Base-by-base conservation (phyloP, 495 filamentous ascomycete genomes). In the Hypomontagnella monticulosa region DNA sequence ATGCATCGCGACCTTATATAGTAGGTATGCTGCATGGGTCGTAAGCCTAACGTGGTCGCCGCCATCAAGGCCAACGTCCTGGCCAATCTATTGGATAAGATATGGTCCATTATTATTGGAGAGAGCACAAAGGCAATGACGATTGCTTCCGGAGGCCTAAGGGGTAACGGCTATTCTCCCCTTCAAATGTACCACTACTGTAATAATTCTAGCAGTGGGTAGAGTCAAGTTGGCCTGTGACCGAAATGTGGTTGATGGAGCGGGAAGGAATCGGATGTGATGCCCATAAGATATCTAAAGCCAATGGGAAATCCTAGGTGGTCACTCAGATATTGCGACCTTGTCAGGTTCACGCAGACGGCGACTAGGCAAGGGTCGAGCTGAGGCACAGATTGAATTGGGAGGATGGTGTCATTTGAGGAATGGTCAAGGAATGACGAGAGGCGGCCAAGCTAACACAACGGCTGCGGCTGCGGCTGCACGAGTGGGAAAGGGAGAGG, bases 11-110 rank as follows among this genome's bases (percentile, higher is more conserved):
- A 52, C 55, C 54, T 52, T 38, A 65, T 44, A 36, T 20, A 38
- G 44, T 60, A 57, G 41, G 52, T 47, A 65, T 54, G 62, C 62
- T 15, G 62, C 41, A 49, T 65, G 48, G 47, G 55, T 20, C 38
- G 49, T 65, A 56, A 66, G 57, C 63, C 63, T 38, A 66, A 61
- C 56, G 20, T 46, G 50, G 51, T 32, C 50, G 41, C 43, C 20
- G 32, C 38, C 18, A 16, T 61, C 48, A 30, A 56, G 50, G 44
- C 34, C 51, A 18, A 46, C 40, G 30, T 38, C 15, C 32, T 48
- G 36, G 16, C 50, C 30, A 57, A 66, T 38, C 37, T 14, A 47
- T 27, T 30, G 43, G 37, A 32, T 32, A 27, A 6, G 12, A 36
- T 19, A n/a, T n/a, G 23, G 40, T 20, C 61, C n/a, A 34, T 54